Evolutionary conservation across 441 rosid genomes (phyloP).

Genomic region (Aleurites moluccanus): DNA sequence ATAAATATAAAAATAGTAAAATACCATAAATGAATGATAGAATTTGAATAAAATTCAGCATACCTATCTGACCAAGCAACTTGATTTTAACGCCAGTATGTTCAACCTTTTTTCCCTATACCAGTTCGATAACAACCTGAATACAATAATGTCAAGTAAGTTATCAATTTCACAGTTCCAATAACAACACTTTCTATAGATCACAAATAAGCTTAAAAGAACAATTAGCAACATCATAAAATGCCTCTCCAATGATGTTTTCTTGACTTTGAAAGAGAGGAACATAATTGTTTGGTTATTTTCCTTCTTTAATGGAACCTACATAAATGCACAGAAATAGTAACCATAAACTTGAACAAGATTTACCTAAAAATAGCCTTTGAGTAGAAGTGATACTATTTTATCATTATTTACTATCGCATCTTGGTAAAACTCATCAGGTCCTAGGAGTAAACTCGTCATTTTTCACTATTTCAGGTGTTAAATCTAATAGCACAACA

Average conservation of each 20-base stretch:
- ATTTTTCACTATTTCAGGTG: too few species aligned
- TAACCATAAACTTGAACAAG: neutral
- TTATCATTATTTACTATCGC: neutral
- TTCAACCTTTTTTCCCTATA: slow-evolving; percentile 87
- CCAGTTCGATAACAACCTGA: slow-evolving; percentile 73
- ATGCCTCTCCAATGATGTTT: slow-evolving; percentile 81
- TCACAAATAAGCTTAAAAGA: neutral
- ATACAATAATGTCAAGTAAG: slow-evolving; percentile 7
- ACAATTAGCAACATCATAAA: neutral
- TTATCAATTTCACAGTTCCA: slow-evolving; percentile 10
- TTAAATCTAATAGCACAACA: too few species aligned
- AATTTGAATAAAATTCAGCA: slow-evolving; percentile 19
- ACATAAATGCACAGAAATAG: slow-evolving; percentile 15
- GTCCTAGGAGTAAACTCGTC: neutral
- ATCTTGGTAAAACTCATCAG: slow-evolving; percentile 2
- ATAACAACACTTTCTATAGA: neutral
- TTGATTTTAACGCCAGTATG: slow-evolving; percentile 88
- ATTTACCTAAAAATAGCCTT: neutral
- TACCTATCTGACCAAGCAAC: slow-evolving; percentile 96
- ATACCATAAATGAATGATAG: too few species aligned
- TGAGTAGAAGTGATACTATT: neutral
- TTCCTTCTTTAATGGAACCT: slow-evolving; percentile 92
- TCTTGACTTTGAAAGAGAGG: slow-evolving; percentile 95
- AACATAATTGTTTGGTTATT: slow-evolving; percentile 71
- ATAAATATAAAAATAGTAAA: neutral